Base-by-base conservation (phyloP, 768 basidiomycete species). In the Arthromyces matolae region DNA sequence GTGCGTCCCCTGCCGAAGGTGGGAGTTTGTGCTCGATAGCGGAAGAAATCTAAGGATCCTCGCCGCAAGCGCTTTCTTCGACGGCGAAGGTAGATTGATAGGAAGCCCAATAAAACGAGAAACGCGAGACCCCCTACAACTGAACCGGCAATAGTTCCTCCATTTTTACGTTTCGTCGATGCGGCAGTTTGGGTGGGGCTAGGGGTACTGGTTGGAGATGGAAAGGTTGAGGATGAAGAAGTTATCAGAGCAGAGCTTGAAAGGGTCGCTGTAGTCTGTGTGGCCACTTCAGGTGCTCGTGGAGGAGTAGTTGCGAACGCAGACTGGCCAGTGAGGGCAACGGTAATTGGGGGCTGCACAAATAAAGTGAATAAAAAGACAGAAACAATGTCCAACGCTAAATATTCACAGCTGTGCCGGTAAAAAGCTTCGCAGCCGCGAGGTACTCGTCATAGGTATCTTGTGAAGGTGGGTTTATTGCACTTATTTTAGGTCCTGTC, bases 391-490 rank as follows among this genome's bases (percentile, higher is more conserved):
- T 7, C 18, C 8, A 16, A 42, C 36, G 23, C 37, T 37, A 23
- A 55, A 61, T 52, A 57, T 68, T 64, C 19, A 46, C 44, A n/a
- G 64, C 55, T 8, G 57, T 49, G 12, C 38, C 49, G 1, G 62
- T 57, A 9, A 68, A 66, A 24, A 32, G 13, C 42, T 64, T 66
- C 8, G 70, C 70, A 27, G 63, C 59, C 10, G 54, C 45, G 20
- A 53, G n/a, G 37, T 55, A 71, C 25, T 59, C 48, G 4, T 59
- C 25, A 39, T 57, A 69, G 40, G 49, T 42, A 6, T 14, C 22
- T 18, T 57, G 58, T 31, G 66, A 61, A 39, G 69, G 61, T 4
- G 69, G 63, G 47, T 73, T 73, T 41, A 73, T 73, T 8, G 51
- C 68, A 4, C 71, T 71, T 39, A 9, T 18, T 29, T 6, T n/a